phyloP scores from a whole-genome alignment of 1,284 basidiomycete species.

The Cryptococcus sp. region DNA sequence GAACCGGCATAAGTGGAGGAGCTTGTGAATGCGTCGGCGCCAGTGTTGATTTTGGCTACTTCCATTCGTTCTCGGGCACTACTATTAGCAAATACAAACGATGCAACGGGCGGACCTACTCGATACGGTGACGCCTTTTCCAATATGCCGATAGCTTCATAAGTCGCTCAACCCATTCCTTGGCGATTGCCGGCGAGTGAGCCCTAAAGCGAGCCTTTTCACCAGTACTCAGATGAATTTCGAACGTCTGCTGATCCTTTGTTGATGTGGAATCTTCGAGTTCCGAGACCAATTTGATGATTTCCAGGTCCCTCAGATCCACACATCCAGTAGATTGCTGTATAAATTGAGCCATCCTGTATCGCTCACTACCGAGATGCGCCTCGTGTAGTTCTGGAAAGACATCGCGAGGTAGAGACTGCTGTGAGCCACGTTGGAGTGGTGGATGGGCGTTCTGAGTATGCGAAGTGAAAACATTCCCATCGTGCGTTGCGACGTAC shows the following conservation, averaged over 20 bases:
- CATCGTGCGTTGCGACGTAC: constrained; percentile 39
- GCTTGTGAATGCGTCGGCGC: constrained; percentile 19
- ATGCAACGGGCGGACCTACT: constrained; percentile 22
- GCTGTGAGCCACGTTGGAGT: constrained; percentile 22
- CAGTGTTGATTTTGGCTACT: constrained; percentile 13
- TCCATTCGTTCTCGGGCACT: constrained; percentile 46
- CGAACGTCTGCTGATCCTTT: constrained; percentile 23
- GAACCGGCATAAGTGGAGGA: constrained; percentile 13
- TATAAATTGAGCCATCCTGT: constrained; percentile 30
- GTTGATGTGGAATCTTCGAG: background rate
- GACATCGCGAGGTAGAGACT: constrained; percentile 28
- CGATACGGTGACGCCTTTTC: constrained; percentile 36
- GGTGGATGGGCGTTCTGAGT: constrained; percentile 30
- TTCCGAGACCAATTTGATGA: constrained; percentile 14
- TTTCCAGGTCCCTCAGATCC: constrained; percentile 36
- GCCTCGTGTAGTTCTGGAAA: constrained; percentile 29
- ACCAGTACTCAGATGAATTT: constrained; percentile 19
- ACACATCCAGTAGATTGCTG: constrained; percentile 31
- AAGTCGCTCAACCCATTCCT: constrained; percentile 42
- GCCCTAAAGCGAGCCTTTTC: constrained; percentile 28
- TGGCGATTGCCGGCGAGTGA: constrained; percentile 22
- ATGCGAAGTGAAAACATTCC: constrained; percentile 32
- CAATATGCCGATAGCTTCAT: constrained; percentile 32
- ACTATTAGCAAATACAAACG: background rate
- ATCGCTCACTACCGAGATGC: constrained; percentile 29